These are phyloP conservation scores for Ambrosiella beaveri DNA, from an alignment of 2,329 filamentous ascomycete genomes.

Conservation along the genomic window DNA sequence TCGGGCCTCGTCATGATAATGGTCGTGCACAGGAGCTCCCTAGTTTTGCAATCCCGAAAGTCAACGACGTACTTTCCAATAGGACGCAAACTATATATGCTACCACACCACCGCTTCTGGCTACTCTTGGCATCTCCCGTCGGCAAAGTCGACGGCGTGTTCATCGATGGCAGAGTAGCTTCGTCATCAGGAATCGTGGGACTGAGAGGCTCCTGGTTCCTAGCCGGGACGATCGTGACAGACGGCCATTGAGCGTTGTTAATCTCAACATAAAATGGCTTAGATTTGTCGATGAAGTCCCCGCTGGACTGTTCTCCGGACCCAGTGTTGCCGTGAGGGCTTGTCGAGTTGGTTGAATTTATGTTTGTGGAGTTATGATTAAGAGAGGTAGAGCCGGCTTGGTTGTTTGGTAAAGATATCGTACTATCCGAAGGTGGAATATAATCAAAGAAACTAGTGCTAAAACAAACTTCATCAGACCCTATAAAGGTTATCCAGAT, in stretches of 20 bases:
- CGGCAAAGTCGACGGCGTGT: slow-evolving; percentile 16
- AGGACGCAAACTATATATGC: slow-evolving; percentile 52
- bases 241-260: slow-evolving; percentile 70
- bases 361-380: slow-evolving; percentile 13
- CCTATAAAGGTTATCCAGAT: slow-evolving; percentile 72
- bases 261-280: slow-evolving; percentile 63
- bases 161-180: slow-evolving; percentile 11
- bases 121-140: background rate
- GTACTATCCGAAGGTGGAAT: background rate
- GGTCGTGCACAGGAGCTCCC: slow-evolving; percentile 50
- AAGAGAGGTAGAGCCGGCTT: slow-evolving; percentile 13
- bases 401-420: slow-evolving; percentile 17
- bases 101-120: slow-evolving; percentile 44
- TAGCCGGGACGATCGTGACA: slow-evolving; percentile 45
- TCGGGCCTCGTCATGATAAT: slow-evolving; percentile 48
- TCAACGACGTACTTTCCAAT: slow-evolving; percentile 64
- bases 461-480: slow-evolving; percentile 61
- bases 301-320: slow-evolving; percentile 14
- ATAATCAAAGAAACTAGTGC: slow-evolving; percentile 46
- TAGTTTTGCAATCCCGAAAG: slow-evolving; percentile 51
- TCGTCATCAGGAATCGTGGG: slow-evolving; percentile 3
- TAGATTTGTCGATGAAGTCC: slow-evolving; percentile 45
- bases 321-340: slow-evolving; percentile 2
- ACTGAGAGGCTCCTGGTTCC: slow-evolving; percentile 15
- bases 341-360: slow-evolving; percentile 11